Percentiles rank a stretch among this genome's conserved stretches.
These are phyloP conservation scores for Mycena pura DNA, from an alignment of 768 basidiomycete genomes.

Conservation along the genomic window DNA sequence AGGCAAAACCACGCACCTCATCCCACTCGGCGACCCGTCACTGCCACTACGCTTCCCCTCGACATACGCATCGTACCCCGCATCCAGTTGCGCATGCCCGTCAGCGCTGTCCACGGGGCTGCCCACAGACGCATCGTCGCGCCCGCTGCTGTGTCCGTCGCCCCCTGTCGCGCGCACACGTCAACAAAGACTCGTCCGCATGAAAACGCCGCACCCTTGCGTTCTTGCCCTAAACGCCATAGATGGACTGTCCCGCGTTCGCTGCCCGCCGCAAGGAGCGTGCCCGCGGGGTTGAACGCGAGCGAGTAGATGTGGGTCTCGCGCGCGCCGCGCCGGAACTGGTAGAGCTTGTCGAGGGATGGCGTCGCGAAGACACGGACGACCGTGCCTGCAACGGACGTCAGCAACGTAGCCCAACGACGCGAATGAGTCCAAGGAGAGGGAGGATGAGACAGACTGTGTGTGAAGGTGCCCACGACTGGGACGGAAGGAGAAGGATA, in stretches of 20 bases:
- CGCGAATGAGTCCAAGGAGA: no score
- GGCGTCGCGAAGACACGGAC: constrained; percentile 95
- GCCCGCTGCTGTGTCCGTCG: constrained; percentile 15
- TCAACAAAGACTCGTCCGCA: no score
- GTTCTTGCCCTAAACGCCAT: constrained; percentile 46
- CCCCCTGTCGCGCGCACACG: no score
- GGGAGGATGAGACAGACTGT: no score
- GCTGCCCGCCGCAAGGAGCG: constrained; percentile 87
- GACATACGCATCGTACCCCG: constrained; percentile 84
- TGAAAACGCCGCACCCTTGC: not conserved
- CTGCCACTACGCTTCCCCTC: constrained; percentile 73
- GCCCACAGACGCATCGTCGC: not conserved
- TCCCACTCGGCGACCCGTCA: constrained; percentile 66
- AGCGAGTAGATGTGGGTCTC: constrained; percentile 84
- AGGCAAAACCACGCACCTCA: constrained; percentile 25
- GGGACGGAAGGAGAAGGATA: no score
- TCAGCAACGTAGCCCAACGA: no score
- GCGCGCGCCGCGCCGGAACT: constrained; percentile 91
- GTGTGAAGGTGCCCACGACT: no score
- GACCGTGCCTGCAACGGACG: constrained; percentile 98
- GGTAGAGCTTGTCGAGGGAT: constrained; percentile 91
- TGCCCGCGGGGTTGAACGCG: constrained; percentile 82
- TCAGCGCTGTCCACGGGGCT: constrained; percentile 71
- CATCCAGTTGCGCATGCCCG: constrained; percentile 65
- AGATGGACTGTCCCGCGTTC: constrained; percentile 97